Conservation (phyloP, 1,139 yeast genomes). For the Cylindricascospora bacillispora region DNA sequence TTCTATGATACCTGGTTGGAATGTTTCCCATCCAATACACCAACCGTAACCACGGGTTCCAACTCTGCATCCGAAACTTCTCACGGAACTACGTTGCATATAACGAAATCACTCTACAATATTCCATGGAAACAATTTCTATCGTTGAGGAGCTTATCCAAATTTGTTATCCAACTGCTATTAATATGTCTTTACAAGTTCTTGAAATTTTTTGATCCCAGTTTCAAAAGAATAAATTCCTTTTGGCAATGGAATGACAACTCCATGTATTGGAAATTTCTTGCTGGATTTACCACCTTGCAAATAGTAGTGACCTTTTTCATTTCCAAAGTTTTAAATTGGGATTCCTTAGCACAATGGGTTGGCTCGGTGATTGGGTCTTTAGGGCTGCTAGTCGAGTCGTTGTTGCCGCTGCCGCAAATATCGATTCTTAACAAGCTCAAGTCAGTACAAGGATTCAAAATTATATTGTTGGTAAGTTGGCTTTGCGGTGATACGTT, state of each 20-base stretch:
- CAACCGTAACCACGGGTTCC: slow-evolving; percentile 6
- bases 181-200: slow-evolving; percentile 26
- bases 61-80: background rate
- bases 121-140: slow-evolving; percentile 16
- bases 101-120: no score
- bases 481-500: slow-evolving; percentile 87
- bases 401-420: slow-evolving; percentile 81
- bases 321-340: slow-evolving; percentile 22
- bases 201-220: slow-evolving; percentile 54
- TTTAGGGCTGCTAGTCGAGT: slow-evolving; percentile 62
- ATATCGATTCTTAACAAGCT: slow-evolving; percentile 58
- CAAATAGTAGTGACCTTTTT: slow-evolving; percentile 21
- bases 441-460: slow-evolving; percentile 66
- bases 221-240: slow-evolving; percentile 46
- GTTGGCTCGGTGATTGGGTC: slow-evolving; percentile 43
- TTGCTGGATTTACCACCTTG: slow-evolving; percentile 33
- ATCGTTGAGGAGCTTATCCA: slow-evolving; percentile 9
- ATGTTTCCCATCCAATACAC: slow-evolving; percentile 17
- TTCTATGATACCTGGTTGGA: slow-evolving; percentile 24
- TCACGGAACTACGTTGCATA: background rate
- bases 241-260: slow-evolving; percentile 84
- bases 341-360: slow-evolving; percentile 23
- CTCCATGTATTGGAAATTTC: slow-evolving; percentile 51
- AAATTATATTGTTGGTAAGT: slow-evolving; percentile 56
- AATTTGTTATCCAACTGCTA: slow-evolving; percentile 15